A percentile compares a stretch with the other conserved stretches of the same genome.
phyloP scores from a whole-genome alignment of 768 basidiomycete genomes.

The Suillus clintonianus region DNA sequence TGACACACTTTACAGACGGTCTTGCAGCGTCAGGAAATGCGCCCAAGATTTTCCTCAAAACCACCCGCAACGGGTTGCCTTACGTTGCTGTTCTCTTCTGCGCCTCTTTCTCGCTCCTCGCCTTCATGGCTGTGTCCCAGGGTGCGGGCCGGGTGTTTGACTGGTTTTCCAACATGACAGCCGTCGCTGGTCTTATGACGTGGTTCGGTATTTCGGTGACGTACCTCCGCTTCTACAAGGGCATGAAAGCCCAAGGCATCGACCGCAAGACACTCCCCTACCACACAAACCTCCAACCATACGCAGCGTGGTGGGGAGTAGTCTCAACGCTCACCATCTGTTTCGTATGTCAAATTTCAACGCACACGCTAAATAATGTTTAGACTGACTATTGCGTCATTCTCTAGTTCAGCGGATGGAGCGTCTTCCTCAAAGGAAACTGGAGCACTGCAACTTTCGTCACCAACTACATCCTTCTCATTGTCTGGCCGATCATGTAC shows the following conservation, averaged over 20 bases:
- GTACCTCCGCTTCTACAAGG: constrained; percentile 84
- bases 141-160: constrained; percentile 75
- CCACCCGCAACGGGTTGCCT: constrained; percentile 75
- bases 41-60: constrained; percentile 73
- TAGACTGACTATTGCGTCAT: constrained; percentile 42
- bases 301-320: constrained; percentile 58
- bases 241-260: constrained; percentile 78
- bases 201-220: constrained; percentile 81
- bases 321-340: constrained; percentile 48
- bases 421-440: constrained; percentile 51
- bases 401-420: constrained; percentile 47
- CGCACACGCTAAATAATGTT: neutral
- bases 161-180: constrained; percentile 81
- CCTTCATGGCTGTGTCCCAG: constrained; percentile 74
- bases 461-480: constrained; percentile 77
- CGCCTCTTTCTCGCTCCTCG: constrained; percentile 65
- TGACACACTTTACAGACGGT: constrained; percentile 55
- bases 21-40: constrained; percentile 81
- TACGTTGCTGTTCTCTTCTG: constrained; percentile 70
- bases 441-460: constrained; percentile 73
- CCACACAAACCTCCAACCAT: constrained; percentile 66
- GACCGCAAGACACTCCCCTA: constrained; percentile 74
- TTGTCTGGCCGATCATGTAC: constrained; percentile 79
- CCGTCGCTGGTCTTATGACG: constrained; percentile 69
- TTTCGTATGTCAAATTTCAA: constrained; percentile 49